phyloP scores from a whole-genome alignment of 2,329 filamentous ascomycete species.

The Aureobasidium sp. region DNA sequence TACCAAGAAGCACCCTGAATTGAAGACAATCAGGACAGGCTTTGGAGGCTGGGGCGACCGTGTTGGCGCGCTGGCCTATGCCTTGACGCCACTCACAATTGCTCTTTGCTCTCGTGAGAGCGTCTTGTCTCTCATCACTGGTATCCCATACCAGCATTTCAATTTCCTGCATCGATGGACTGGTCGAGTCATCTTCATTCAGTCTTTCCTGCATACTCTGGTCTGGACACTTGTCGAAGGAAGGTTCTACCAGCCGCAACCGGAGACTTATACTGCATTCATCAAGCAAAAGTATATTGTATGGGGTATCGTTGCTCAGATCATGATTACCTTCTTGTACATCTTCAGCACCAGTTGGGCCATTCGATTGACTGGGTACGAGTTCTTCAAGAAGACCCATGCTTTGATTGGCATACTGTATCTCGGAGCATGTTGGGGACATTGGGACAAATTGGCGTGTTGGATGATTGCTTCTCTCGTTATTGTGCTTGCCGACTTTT shows the following conservation, averaged over 20 bases:
- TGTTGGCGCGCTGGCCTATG: conserved; percentile 64
- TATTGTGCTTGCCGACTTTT: conserved; percentile 60
- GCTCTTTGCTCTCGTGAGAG: conserved; percentile 63
- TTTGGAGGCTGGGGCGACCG: conserved; percentile 64
- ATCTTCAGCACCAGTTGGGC: conserved; percentile 52
- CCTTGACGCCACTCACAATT: conserved; percentile 63
- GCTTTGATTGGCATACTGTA: conserved; percentile 68
- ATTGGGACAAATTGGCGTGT: conserved; percentile 62
- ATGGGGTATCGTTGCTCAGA: conserved; percentile 65
- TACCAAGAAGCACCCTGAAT: conserved; percentile 47
- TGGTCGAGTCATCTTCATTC: conserved; percentile 64
- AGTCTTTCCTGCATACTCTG: conserved; percentile 62
- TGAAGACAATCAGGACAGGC: conserved; percentile 58
- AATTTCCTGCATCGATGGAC: conserved; percentile 73
- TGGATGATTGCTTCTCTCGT: conserved; percentile 61
- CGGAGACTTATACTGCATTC: conserved; percentile 49
- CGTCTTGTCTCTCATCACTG: conserved; percentile 61
- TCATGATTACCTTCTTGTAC: conserved; percentile 55
- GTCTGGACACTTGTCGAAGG: conserved; percentile 63
- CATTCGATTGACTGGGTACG: conserved; percentile 64
- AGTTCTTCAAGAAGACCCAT: conserved; percentile 69
- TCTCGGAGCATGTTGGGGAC: conserved; percentile 67
- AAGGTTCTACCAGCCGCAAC: conserved; percentile 65
- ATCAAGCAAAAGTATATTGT: conserved; percentile 62
- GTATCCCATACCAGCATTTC: conserved; percentile 69